phyloP scores from a whole-genome alignment of 495 filamentous ascomycete species.

The Podospora conica region DNA sequence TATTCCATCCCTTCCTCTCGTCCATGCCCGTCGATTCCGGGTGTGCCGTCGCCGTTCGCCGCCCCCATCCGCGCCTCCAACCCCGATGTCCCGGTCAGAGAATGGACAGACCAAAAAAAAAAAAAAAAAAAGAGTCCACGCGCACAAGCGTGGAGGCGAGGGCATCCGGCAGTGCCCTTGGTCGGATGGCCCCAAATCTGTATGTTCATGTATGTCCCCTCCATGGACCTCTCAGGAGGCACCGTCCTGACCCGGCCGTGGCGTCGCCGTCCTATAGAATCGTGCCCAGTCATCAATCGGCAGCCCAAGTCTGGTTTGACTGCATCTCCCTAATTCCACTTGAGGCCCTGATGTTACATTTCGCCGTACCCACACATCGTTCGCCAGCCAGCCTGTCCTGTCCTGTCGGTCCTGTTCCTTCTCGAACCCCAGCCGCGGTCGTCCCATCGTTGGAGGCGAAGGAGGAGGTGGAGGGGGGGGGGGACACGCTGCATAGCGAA shows the following conservation, averaged over 20 bases:
- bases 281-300: constrained; percentile 37
- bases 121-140: neutral
- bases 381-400: neutral
- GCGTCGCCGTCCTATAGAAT: constrained; percentile 30
- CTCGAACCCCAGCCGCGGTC: constrained; percentile 18
- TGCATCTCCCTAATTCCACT: constrained; percentile 26
- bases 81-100: neutral
- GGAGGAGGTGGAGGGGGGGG: neutral
- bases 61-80: too few relatives aligned
- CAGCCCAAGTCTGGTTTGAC: constrained; percentile 29
- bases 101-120: neutral
- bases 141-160: neutral
- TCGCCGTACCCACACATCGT: constrained; percentile 19
- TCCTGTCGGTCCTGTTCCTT: constrained; percentile 16
- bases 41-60: neutral
- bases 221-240: constrained; percentile 27
- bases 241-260: constrained; percentile 22
- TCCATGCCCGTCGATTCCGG: neutral
- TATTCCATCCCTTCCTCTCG: too few relatives aligned
- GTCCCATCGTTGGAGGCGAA: neutral
- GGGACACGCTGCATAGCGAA: constrained; percentile 13
- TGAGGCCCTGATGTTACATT: constrained; percentile 29
- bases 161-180: constrained; percentile 10
- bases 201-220: constrained; percentile 24
- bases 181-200: constrained; percentile 16